Evolutionary conservation across 768 basidiomycete genomes (phyloP).

Genomic region (Rhizopogon salebrosus): DNA sequence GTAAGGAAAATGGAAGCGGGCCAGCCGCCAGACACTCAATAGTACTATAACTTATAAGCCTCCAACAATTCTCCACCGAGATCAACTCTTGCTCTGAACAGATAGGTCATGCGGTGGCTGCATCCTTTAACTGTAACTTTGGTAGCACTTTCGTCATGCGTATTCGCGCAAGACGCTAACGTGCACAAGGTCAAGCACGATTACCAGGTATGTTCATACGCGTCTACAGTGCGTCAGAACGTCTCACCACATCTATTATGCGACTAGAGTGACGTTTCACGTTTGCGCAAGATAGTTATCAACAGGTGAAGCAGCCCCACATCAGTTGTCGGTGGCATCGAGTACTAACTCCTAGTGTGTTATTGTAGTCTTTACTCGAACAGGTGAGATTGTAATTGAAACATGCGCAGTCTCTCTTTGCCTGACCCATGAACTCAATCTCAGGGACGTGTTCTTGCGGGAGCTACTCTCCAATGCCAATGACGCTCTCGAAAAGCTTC

Average conservation of each 20-base stretch:
- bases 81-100: neutral
- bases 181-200: constrained; percentile 53
- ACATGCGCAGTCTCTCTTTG: neutral
- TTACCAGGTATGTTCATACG: constrained; percentile 53
- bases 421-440: constrained; percentile 1
- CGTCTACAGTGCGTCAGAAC: neutral
- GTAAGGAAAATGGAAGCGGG: too few species aligned
- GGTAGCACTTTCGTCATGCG: constrained; percentile 38
- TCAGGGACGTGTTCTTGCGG: constrained; percentile 78
- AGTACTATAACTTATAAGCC: too few species aligned
- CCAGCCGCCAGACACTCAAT: too few species aligned
- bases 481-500: constrained; percentile 93
- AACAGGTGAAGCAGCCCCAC: constrained; percentile 54
- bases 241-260: neutral
- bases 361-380: constrained; percentile 73
- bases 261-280: constrained; percentile 82
- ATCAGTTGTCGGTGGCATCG: neutral
- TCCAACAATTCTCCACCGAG: neutral
- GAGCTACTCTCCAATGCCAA: constrained; percentile 94
- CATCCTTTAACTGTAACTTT: constrained; percentile 44
- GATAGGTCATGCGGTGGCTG: constrained; percentile 52
- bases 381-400: constrained; percentile 36
- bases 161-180: constrained; percentile 44
- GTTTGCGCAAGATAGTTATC: constrained; percentile 89
- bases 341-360: constrained; percentile 6